A percentile compares a stretch with the other conserved stretches of the same genome.
Conservation (phyloP, 2,329 filamentous ascomycete species). For the Aspergillus sergii region DNA sequence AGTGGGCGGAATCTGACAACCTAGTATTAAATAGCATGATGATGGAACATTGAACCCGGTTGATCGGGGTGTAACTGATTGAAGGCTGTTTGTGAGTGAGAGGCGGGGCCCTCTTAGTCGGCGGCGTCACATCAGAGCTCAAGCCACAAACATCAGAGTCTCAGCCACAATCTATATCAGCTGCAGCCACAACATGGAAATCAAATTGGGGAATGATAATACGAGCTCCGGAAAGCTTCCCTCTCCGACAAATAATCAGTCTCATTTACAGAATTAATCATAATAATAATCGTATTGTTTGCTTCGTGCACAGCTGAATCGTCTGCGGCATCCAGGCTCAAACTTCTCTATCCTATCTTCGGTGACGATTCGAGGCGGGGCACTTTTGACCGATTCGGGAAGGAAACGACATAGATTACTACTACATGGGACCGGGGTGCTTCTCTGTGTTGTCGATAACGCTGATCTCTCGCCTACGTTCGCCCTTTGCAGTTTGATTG, state of each 20-base stretch:
- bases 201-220: background rate
- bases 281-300: background rate
- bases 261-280: background rate
- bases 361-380: slow-evolving; percentile 2
- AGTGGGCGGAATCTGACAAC: background rate
- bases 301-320: background rate
- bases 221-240: background rate
- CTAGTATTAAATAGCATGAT: slow-evolving; percentile 5
- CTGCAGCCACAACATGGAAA: slow-evolving; percentile 2
- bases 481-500: background rate
- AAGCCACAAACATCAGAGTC: background rate
- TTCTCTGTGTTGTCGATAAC: background rate
- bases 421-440: slow-evolving; percentile 4
- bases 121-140: background rate
- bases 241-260: background rate
- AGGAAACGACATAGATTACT: slow-evolving; percentile 1
- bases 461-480: background rate
- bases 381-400: background rate
- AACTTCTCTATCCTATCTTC: background rate
- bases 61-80: background rate
- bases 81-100: background rate
- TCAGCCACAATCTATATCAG: slow-evolving; percentile 1
- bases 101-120: background rate
- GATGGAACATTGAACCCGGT: background rate
- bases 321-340: background rate